Percentiles rank a stretch among this genome's conserved stretches.
phyloP scores from a whole-genome alignment of 176 grass and related monocot species.

The Musa troglodytarum region DNA sequence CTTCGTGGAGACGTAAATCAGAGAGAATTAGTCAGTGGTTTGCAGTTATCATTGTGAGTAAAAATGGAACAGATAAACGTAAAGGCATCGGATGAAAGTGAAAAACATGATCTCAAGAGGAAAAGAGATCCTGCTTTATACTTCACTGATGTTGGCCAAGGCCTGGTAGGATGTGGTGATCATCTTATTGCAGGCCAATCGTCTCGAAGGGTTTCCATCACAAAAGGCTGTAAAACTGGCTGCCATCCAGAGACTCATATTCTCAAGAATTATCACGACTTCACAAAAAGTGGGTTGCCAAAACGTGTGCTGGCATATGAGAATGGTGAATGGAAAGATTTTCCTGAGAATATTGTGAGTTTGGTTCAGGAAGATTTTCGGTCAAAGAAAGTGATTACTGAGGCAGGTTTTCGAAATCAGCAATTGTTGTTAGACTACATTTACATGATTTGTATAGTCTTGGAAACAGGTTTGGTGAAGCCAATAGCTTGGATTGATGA shows the following conservation, averaged over 20 bases:
- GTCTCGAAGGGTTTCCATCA: constrained; percentile 27
- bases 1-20: constrained; percentile 31
- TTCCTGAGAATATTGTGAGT: constrained; percentile 65
- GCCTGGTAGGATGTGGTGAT: constrained; percentile 15
- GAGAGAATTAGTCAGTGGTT: constrained; percentile 49
- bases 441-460: constrained; percentile 59
- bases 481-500: constrained; percentile 88
- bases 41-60: constrained; percentile 28
- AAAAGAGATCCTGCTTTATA: constrained; percentile 34
- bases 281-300: constrained; percentile 53
- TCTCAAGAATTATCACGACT: constrained; percentile 57
- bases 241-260: constrained; percentile 30
- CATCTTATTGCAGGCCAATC: constrained; percentile 21
- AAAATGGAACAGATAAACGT: constrained; percentile 55
- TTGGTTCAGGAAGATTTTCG: constrained; percentile 51
- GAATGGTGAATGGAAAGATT: constrained; percentile 58
- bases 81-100: constrained; percentile 54
- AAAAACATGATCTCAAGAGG: constrained; percentile 41
- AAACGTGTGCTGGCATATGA: constrained; percentile 55
- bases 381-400: constrained; percentile 58
- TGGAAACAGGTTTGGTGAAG: constrained; percentile 50
- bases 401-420: constrained; percentile 36
- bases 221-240: constrained; percentile 22
- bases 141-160: constrained; percentile 20
- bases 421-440: constrained; percentile 71